Evolutionary conservation across 495 filamentous ascomycete genomes (phyloP).

Genomic region (Cladorrhinum samala): DNA sequence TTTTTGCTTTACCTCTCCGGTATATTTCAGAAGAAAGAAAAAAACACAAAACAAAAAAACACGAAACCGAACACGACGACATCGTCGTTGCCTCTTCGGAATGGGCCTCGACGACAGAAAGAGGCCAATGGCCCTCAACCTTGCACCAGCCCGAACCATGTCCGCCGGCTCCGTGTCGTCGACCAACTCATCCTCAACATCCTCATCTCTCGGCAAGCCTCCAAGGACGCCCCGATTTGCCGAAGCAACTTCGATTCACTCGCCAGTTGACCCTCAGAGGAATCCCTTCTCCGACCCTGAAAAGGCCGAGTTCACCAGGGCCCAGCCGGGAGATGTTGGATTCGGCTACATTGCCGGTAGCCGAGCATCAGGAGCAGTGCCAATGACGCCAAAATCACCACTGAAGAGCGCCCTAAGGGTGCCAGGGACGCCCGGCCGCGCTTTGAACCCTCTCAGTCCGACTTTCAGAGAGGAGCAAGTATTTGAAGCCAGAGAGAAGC

Average conservation of each 20-base stretch:
- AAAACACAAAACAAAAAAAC: slow-evolving; percentile 17
- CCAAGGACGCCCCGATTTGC: slow-evolving; percentile 82
- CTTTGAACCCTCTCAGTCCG: slow-evolving; percentile 68
- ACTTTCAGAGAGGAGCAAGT: slow-evolving; percentile 82
- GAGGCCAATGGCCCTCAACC: slow-evolving; percentile 44
- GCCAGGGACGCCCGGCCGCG: slow-evolving; percentile 68
- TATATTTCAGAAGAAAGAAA: background rate
- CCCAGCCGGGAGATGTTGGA: slow-evolving; percentile 76
- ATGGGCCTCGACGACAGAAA: slow-evolving; percentile 40
- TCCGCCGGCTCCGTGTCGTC: slow-evolving; percentile 51
- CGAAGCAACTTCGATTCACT: slow-evolving; percentile 82
- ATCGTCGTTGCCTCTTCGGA: slow-evolving; percentile 18
- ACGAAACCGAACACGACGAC: slow-evolving; percentile 12
- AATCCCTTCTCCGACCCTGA: slow-evolving; percentile 58
- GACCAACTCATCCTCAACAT: slow-evolving; percentile 46
- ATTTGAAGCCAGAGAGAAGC: slow-evolving; percentile 71
- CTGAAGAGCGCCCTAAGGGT: slow-evolving; percentile 82
- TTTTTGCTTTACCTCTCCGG: slow-evolving; percentile 4
- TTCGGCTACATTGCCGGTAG: slow-evolving; percentile 76
- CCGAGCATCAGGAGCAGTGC: slow-evolving; percentile 44
- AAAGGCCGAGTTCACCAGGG: slow-evolving; percentile 50
- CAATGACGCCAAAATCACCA: slow-evolving; percentile 63
- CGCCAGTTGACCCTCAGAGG: slow-evolving; percentile 60
- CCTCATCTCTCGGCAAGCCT: slow-evolving; percentile 59
- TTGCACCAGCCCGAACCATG: slow-evolving; percentile 39